Conservation (phyloP, 2,329 filamentous ascomycete genomes). For the Raffaelea albimanens region DNA sequence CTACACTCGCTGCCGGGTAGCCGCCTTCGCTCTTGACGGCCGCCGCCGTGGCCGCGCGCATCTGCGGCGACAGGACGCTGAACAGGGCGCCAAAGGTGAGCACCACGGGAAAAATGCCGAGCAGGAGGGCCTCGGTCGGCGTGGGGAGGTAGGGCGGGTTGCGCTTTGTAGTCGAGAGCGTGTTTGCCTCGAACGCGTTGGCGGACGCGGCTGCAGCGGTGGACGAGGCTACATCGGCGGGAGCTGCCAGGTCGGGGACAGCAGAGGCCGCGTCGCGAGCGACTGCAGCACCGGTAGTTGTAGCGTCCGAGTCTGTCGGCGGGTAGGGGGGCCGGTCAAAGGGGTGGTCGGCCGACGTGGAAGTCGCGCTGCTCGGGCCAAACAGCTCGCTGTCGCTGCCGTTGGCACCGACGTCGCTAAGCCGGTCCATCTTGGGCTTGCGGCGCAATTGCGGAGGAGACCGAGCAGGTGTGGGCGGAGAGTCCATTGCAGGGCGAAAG, state of each 20-base stretch:
- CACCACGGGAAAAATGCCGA: slow-evolving; percentile 65
- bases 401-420: not conserved
- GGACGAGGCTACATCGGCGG: not conserved
- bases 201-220: not conserved
- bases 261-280: not conserved
- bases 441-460: slow-evolving; percentile 5
- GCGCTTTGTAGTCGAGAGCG: slow-evolving; percentile 17
- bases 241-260: not conserved
- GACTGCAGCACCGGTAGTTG: too few species aligned
- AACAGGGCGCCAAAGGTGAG: slow-evolving; percentile 77
- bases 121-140: slow-evolving; percentile 52
- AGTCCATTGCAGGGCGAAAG: slow-evolving; percentile 1
- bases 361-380: not conserved
- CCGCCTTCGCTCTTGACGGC: slow-evolving; percentile 26
- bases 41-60: slow-evolving; percentile 55
- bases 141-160: slow-evolving; percentile 59
- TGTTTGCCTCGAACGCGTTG: slow-evolving; percentile 7
- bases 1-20: too few species aligned
- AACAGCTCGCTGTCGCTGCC: not conserved
- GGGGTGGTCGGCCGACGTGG: not conserved
- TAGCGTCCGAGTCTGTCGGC: too few species aligned
- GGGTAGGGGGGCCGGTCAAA: not conserved
- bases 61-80: slow-evolving; percentile 65
- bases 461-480: slow-evolving; percentile 1
- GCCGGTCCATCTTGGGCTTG: slow-evolving; percentile 7